These are phyloP conservation scores for Plenodomus biglobosus DNA, from an alignment of 2,329 filamentous ascomycete genomes.

Conservation along the genomic window DNA sequence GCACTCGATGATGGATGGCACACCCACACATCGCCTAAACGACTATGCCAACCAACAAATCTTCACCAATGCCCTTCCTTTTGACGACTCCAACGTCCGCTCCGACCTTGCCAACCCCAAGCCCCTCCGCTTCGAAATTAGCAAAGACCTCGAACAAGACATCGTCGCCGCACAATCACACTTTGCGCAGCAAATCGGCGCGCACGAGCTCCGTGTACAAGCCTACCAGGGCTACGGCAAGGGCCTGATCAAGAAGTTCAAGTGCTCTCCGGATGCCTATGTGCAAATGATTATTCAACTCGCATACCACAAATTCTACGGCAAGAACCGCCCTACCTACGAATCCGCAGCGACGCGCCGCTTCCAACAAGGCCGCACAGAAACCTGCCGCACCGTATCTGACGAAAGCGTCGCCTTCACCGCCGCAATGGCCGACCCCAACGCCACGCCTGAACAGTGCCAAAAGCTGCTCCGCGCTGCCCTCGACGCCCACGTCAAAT, in stretches of 20 bases:
- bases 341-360: slow-evolving; percentile 92
- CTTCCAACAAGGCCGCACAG: slow-evolving; percentile 94
- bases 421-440: slow-evolving; percentile 75
- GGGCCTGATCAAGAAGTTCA: slow-evolving; percentile 98
- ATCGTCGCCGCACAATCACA: slow-evolving; percentile 77
- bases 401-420: slow-evolving; percentile 92
- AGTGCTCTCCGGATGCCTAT: slow-evolving; percentile 94
- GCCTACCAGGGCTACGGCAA: slow-evolving; percentile 98
- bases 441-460: slow-evolving; percentile 63
- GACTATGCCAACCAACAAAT: slow-evolving; percentile 92
- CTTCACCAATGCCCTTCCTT: slow-evolving; percentile 91
- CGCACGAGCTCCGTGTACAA: slow-evolving; percentile 90
- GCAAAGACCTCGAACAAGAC: slow-evolving; percentile 70
- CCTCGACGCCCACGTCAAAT: slow-evolving; percentile 79
- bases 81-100: slow-evolving; percentile 74
- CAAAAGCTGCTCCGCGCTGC: slow-evolving; percentile 80
- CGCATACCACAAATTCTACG: slow-evolving; percentile 98
- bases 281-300: slow-evolving; percentile 99
- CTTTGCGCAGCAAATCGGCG: slow-evolving; percentile 77
- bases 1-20: slow-evolving; percentile 99
- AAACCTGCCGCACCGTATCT: slow-evolving; percentile 90
- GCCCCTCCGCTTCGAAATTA: slow-evolving; percentile 76
- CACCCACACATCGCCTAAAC: slow-evolving; percentile 93
- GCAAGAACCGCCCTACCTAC: slow-evolving; percentile 95
- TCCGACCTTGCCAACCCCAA: slow-evolving; percentile 81